These are phyloP conservation scores for Phymatotrichopsis omnivora DNA, from an alignment of 2,329 filamentous ascomycete genomes.

Conservation along the genomic window DNA sequence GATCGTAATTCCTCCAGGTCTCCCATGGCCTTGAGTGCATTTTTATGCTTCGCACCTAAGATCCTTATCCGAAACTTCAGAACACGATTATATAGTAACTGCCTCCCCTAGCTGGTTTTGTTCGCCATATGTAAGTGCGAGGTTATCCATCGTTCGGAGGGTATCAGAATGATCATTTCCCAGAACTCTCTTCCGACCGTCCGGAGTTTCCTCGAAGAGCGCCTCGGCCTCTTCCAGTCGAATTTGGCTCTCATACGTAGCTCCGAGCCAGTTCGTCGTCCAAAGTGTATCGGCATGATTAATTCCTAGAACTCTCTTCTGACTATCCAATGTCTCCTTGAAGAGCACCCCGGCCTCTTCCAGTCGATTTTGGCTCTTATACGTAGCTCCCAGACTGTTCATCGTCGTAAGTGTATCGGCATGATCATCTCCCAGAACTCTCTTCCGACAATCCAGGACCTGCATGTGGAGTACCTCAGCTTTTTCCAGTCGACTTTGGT, in stretches of 20 bases:
- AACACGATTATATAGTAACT: too few species aligned
- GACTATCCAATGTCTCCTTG: not conserved
- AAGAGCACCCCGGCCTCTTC: not conserved
- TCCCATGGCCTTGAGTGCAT: too few species aligned
- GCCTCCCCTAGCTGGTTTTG: not conserved
- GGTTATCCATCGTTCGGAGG: constrained; percentile 7
- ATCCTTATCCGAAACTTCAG: too few species aligned
- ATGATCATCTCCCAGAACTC: not conserved
- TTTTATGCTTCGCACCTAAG: too few species aligned
- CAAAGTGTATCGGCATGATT: not conserved
- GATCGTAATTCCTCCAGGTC: too few species aligned
- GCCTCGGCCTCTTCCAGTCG: not conserved
- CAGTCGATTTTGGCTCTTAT: not conserved
- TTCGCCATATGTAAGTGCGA: not conserved
- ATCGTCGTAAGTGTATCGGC: not conserved
- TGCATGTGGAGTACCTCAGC: not conserved
- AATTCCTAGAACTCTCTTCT: not conserved
- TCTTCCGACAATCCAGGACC: constrained; percentile 1
- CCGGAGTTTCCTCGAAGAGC: not conserved
- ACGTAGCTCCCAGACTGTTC: not conserved
- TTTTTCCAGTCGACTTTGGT: not conserved
- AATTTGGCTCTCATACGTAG: not conserved
- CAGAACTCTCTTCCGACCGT: not conserved
- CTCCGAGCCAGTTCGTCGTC: not conserved
- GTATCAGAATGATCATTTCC: not conserved